A percentile compares a stretch with the other conserved stretches of the same genome.
These are phyloP conservation scores for Dalbergia cochinchinensis DNA, from an alignment of 306 rosid species.

Conservation along the genomic window DNA sequence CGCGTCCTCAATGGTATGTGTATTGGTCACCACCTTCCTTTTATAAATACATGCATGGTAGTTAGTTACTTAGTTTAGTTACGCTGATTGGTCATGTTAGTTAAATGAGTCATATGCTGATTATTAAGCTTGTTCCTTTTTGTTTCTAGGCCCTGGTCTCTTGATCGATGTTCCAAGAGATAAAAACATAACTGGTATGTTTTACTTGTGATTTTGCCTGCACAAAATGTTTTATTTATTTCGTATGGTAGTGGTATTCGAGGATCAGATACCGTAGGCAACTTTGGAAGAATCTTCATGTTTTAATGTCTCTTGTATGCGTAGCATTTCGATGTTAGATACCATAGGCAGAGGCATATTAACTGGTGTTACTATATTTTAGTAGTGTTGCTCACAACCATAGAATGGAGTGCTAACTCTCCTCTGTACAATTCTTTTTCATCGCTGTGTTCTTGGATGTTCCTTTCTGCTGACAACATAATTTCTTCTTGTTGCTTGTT, in stretches of 20 bases:
- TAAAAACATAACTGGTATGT: constrained; percentile 78
- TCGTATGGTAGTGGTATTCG: neutral
- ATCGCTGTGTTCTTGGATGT: neutral
- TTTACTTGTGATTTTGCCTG: constrained; percentile 23
- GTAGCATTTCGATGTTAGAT: no score
- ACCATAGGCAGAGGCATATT: no score
- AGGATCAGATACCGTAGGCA: neutral
- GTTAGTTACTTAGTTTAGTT: no score
- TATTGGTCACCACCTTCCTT: constrained; percentile 30
- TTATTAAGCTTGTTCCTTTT: constrained; percentile 17
- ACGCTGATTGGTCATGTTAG: neutral
- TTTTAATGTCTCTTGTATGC: neutral
- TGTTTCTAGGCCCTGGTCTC: constrained; percentile 75
- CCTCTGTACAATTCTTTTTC: neutral
- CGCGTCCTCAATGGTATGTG: constrained; percentile 65
- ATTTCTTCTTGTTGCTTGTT: neutral
- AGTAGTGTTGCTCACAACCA: neutral
- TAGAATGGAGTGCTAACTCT: constrained; percentile 11
- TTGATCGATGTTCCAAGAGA: constrained; percentile 86
- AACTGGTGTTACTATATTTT: no score
- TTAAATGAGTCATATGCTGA: constrained; percentile 3
- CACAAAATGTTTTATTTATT: neutral
- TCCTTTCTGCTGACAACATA: neutral
- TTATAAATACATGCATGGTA: neutral
- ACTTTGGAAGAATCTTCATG: neutral